These are phyloP conservation scores for Sicyos baderoa DNA, from an alignment of 306 rosid species.

Conservation along the genomic window DNA sequence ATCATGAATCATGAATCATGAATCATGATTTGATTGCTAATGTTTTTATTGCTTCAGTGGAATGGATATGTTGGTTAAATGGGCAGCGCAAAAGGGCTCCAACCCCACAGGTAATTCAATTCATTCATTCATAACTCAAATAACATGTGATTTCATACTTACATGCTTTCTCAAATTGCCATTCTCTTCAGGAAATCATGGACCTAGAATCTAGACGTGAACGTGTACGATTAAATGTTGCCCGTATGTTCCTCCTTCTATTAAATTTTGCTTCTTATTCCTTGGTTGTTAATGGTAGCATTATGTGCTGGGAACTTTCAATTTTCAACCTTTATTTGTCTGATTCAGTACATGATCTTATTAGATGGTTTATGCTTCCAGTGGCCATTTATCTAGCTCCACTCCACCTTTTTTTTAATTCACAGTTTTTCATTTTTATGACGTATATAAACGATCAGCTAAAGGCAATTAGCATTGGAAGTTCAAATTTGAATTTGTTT, in stretches of 20 bases:
- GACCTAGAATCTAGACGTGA: slow-evolving; percentile 85
- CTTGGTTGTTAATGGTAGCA: neutral
- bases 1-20: neutral
- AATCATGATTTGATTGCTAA: slow-evolving; percentile 12
- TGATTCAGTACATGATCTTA: neutral
- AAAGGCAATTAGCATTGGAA: neutral
- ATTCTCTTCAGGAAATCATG: slow-evolving; percentile 54
- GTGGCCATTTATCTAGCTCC: neutral
- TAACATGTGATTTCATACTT: neutral
- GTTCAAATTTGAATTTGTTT: slow-evolving; percentile 1
- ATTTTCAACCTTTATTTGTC: neutral
- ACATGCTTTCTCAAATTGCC: neutral
- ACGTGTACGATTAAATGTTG: slow-evolving; percentile 68
- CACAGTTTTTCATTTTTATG: neutral
- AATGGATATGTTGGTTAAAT: slow-evolving; percentile 97
- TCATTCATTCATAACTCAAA: neutral
- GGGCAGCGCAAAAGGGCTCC: slow-evolving; percentile 99
- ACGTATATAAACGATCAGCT: neutral
- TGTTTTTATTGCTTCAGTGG: slow-evolving; percentile 51
- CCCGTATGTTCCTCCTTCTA: slow-evolving; percentile 46
- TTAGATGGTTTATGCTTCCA: neutral
- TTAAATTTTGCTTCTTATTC: neutral
- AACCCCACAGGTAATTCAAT: slow-evolving; percentile 70
- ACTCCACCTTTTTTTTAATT: too few species aligned
- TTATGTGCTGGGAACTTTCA: slow-evolving; percentile 2